Percentiles rank a stretch among this genome's conserved stretches.
Evolutionary conservation across 169 alveolate genomes (phyloP).

Genomic region (Blepharisma undulans): DNA sequence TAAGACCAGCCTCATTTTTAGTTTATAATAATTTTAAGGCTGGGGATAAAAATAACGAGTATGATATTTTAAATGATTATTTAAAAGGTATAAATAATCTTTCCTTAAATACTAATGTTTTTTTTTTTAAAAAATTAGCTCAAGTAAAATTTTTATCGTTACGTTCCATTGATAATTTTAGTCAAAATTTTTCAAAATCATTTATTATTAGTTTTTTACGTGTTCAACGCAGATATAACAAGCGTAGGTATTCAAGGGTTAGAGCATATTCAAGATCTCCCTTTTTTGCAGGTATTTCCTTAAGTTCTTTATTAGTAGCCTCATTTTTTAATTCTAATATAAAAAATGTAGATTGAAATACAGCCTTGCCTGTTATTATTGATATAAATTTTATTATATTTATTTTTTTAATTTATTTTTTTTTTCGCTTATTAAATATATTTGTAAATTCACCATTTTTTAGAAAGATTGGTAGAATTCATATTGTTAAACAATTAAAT

Average conservation of each 20-base stretch:
- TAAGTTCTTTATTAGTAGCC: neutral
- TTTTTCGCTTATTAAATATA: neutral
- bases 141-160: too few species aligned
- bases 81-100: too few species aligned
- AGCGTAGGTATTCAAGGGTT: conserved; percentile 2
- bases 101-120: too few species aligned
- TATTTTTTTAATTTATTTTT: neutral
- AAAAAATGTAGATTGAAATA: neutral
- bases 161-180: neutral
- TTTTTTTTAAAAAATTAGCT: too few species aligned
- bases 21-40: neutral
- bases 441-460: neutral
- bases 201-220: neutral
- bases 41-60: neutral
- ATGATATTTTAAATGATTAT: too few species aligned
- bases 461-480: neutral
- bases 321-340: neutral
- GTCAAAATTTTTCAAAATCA: neutral
- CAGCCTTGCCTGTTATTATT: neutral
- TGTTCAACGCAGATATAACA: conserved; percentile 14
- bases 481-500: neutral
- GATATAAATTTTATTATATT: neutral
- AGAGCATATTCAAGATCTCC: neutral
- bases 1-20: neutral
- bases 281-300: conserved; percentile 4